Conservation (phyloP, 441 rosid genomes). For the Viola pubescens region DNA sequence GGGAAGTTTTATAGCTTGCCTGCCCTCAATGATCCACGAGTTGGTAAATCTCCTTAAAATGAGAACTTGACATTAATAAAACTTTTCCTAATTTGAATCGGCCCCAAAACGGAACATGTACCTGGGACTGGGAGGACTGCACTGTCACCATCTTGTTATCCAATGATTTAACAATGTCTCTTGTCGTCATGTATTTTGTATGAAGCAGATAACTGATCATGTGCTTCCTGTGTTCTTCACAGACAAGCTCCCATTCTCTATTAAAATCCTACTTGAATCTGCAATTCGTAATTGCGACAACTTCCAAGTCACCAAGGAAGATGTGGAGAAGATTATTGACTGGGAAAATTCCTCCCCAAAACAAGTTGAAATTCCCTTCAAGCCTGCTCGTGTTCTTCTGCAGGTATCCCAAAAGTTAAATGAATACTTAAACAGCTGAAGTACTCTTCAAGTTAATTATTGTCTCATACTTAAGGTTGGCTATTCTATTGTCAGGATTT, state of each 20-base stretch:
- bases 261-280: conserved; percentile 94
- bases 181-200: background rate
- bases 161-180: background rate
- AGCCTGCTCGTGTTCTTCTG: conserved; percentile 96
- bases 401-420: conserved; percentile 38
- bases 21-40: conserved; percentile 89
- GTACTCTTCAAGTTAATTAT: background rate
- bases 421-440: background rate
- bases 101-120: background rate
- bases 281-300: conserved; percentile 96
- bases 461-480: conserved; percentile 5
- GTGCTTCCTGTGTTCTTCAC: conserved; percentile 19
- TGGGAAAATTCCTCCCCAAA: conserved; percentile 93
- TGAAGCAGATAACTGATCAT: background rate
- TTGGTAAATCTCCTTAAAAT: conserved; percentile 40
- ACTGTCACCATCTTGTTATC: background rate
- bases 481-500: conserved; percentile 56
- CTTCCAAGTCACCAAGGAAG: conserved; percentile 91
- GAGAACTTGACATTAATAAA: no score
- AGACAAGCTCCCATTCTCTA: conserved; percentile 93
- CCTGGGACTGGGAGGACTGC: background rate
- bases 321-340: conserved; percentile 92
- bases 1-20: conserved; percentile 96
- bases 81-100: no score
- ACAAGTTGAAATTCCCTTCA: conserved; percentile 98